Conservation (phyloP, 2,329 filamentous ascomycete genomes). For the Zalaria obscura region DNA sequence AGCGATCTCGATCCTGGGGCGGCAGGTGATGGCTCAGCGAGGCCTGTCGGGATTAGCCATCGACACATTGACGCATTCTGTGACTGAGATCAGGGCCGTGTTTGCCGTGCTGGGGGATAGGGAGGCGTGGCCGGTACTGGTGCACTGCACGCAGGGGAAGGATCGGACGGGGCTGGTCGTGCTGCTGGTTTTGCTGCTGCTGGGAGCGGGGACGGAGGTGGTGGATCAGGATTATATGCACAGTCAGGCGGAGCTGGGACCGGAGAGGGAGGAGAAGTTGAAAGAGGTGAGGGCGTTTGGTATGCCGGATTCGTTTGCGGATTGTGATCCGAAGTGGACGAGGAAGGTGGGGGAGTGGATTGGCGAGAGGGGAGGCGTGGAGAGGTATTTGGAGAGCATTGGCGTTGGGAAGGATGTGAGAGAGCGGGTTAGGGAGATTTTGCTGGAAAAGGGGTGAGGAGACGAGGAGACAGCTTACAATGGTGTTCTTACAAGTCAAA, state of each 20-base stretch:
- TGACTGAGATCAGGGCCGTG: constrained; percentile 42
- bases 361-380: constrained; percentile 44
- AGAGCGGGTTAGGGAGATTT: constrained; percentile 2
- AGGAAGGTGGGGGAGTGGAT: constrained; percentile 43
- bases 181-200: constrained; percentile 51
- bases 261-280: constrained; percentile 49
- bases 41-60: constrained; percentile 58
- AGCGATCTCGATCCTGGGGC: constrained; percentile 55
- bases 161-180: constrained; percentile 66
- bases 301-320: constrained; percentile 57
- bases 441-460: neutral
- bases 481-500: too few species aligned
- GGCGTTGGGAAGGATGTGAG: constrained; percentile 31
- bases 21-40: constrained; percentile 55
- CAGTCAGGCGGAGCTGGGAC: constrained; percentile 45
- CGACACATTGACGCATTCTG: constrained; percentile 56
- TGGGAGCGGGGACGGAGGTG: constrained; percentile 41
- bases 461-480: too few species aligned
- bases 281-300: constrained; percentile 58
- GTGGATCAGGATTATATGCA: constrained; percentile 60
- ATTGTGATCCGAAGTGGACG: constrained; percentile 53
- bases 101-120: constrained; percentile 35
- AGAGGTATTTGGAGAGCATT: constrained; percentile 49
- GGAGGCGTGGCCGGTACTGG: constrained; percentile 46
- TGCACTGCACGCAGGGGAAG: constrained; percentile 85